phyloP scores from a whole-genome alignment of 78 protist genomes.

The Chrysochromulina parva region DNA sequence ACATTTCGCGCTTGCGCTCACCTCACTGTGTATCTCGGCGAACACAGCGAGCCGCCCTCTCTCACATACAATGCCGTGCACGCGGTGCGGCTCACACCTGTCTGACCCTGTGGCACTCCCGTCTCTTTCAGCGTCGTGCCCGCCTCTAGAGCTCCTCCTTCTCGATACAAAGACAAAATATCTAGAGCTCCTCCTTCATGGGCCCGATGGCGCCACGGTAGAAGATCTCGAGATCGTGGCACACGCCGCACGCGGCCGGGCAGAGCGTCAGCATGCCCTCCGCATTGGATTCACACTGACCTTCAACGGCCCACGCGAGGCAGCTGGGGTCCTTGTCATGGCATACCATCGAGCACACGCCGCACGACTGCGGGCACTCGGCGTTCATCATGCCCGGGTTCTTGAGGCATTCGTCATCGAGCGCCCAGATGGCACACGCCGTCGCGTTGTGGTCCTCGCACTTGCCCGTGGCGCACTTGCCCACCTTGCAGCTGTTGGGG shows the following conservation, averaged over 20 bases:
- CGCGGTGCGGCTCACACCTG: too few species aligned
- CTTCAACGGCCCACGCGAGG: background rate
- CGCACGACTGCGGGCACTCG: background rate
- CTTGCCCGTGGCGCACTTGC: background rate
- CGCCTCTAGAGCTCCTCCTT: too few species aligned
- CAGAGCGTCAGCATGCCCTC: background rate
- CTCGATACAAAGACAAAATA: too few species aligned
- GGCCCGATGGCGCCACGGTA: background rate
- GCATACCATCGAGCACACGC: conserved; percentile 9
- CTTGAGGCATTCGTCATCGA: background rate
- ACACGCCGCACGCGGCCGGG: background rate
- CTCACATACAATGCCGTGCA: too few species aligned
- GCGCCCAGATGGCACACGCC: background rate
- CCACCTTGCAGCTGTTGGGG: too few species aligned
- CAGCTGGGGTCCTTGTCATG: background rate
- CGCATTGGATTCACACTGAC: background rate
- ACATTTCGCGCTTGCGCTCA: too few species aligned
- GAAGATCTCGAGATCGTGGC: background rate
- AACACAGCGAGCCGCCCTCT: too few species aligned
- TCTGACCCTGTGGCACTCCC: too few species aligned
- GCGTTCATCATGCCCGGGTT: background rate
- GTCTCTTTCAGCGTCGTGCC: too few species aligned
- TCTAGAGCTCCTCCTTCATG: conserved; percentile 1
- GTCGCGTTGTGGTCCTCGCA: background rate
- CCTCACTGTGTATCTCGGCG: too few species aligned